These are phyloP conservation scores for Quercus variabilis DNA, from an alignment of 306 rosid genomes.

Conservation along the genomic window DNA sequence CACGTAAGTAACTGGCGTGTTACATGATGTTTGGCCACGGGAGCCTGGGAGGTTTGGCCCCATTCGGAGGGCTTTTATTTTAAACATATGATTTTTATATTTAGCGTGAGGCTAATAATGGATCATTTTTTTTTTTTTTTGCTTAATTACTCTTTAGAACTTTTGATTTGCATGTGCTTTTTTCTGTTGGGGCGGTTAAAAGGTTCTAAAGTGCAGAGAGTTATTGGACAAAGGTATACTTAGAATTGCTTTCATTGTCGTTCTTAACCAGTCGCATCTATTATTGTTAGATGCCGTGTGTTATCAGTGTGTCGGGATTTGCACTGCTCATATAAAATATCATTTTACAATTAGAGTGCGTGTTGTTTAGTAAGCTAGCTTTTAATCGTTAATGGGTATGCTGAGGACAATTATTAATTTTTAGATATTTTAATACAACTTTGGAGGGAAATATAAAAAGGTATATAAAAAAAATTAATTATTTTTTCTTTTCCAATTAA, in stretches of 20 bases:
- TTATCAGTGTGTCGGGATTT: neutral
- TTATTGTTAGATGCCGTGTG: neutral
- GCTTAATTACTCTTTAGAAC: neutral
- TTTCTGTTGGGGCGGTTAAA: neutral
- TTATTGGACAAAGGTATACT: neutral
- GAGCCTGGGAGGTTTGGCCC: no score
- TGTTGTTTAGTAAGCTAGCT: neutral
- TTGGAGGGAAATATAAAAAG: no score
- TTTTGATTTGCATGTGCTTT: neutral
- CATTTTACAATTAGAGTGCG: neutral
- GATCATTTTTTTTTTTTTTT: no score
- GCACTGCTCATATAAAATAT: neutral
- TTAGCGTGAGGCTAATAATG: no score
- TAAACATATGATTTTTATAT: no score
- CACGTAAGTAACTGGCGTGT: neutral
- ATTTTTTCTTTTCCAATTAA: no score
- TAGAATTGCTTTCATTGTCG: neutral
- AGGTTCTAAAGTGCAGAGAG: neutral
- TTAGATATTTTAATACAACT: no score
- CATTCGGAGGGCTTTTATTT: no score
- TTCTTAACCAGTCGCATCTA: neutral
- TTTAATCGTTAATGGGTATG: no score
- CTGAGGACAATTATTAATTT: no score
- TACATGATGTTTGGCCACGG: neutral
- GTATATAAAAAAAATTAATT: no score